Conservation (phyloP, 352 stramenopile species). For the Hyaloperonospora brassicae region DNA sequence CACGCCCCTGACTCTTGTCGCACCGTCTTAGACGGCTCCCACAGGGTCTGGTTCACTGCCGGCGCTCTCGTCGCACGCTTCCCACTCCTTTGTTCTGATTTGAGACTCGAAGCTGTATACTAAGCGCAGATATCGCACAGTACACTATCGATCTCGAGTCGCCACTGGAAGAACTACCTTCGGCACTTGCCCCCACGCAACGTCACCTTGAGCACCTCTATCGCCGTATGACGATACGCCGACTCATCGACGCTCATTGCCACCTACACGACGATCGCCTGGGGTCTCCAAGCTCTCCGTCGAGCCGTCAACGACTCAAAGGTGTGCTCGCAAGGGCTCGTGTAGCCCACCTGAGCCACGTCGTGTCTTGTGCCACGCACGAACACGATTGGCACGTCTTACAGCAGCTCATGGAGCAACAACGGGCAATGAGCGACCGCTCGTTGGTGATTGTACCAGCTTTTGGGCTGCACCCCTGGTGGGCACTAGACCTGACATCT, state of each 20-base stretch:
- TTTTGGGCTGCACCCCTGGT: slow-evolving; percentile 80
- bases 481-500: slow-evolving; percentile 22
- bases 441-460: slow-evolving; percentile 32
- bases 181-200: too few species aligned
- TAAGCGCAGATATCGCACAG: slow-evolving; percentile 4
- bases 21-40: slow-evolving; percentile 31
- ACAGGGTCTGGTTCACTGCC: slow-evolving; percentile 21
- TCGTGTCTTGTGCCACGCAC: slow-evolving; percentile 56
- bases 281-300: slow-evolving; percentile 7
- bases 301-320: slow-evolving; percentile 18
- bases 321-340: slow-evolving; percentile 33
- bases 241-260: slow-evolving; percentile 56
- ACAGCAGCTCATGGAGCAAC: slow-evolving; percentile 31
- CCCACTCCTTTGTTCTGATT: slow-evolving; percentile 15
- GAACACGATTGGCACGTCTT: slow-evolving; percentile 51
- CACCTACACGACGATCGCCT: slow-evolving; percentile 59
- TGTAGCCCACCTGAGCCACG: slow-evolving; percentile 33
- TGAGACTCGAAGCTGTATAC: slow-evolving; percentile 12
- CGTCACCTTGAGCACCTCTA: slow-evolving; percentile 1
- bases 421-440: background rate
- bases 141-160: background rate
- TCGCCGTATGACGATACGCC: slow-evolving; percentile 15
- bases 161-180: too few species aligned
- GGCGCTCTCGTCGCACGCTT: slow-evolving; percentile 21
- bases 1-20: slow-evolving; percentile 17